These are phyloP conservation scores for Candida koratica DNA, from an alignment of 805 yeast genomes.

Conservation along the genomic window DNA sequence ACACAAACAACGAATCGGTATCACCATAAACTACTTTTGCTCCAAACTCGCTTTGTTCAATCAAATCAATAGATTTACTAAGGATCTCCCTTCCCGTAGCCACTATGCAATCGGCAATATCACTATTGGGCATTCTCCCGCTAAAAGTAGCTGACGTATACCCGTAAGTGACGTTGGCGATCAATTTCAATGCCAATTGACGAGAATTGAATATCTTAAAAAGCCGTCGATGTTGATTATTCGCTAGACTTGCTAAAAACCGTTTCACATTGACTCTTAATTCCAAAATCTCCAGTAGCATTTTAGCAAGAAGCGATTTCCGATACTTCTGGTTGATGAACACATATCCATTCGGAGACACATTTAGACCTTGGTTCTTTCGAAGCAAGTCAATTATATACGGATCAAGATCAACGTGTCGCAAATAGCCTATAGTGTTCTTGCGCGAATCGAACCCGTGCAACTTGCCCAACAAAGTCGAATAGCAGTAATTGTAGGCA, in stretches of 20 bases:
- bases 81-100: constrained; percentile 85
- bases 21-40: constrained; percentile 96
- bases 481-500: constrained; percentile 89
- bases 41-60: constrained; percentile 66
- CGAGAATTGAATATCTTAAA: constrained; percentile 62
- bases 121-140: constrained; percentile 96
- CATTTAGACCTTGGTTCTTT: constrained; percentile 47
- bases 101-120: constrained; percentile 91
- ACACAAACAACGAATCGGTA: constrained; percentile 89
- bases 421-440: constrained; percentile 55
- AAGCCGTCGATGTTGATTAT: constrained; percentile 40
- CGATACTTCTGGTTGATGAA: constrained; percentile 66
- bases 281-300: constrained; percentile 80
- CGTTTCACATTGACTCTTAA: constrained; percentile 74
- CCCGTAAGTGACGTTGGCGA: constrained; percentile 96
- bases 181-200: constrained; percentile 81
- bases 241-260: constrained; percentile 53
- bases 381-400: constrained; percentile 53
- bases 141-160: constrained; percentile 92
- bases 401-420: constrained; percentile 40
- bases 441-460: constrained; percentile 46
- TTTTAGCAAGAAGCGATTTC: constrained; percentile 70
- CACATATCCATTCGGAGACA: constrained; percentile 86
- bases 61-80: constrained; percentile 61
- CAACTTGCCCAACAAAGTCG: constrained; percentile 64